Base-by-base conservation (phyloP, 176 grass and related monocot genomes). In the Phoenix roebelenii region DNA sequence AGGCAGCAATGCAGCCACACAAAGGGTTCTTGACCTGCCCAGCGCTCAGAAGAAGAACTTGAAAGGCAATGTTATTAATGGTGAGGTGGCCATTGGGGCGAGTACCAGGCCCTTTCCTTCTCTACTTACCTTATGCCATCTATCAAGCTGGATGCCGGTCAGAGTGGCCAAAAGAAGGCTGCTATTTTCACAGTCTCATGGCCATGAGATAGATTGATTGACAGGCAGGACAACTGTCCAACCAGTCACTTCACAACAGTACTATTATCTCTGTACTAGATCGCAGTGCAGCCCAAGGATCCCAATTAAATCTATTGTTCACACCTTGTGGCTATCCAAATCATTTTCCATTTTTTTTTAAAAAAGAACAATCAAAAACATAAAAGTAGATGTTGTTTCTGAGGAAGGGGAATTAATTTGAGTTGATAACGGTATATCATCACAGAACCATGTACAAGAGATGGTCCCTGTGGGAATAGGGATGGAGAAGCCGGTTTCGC, bases 161-260 rank as follows among this genome's bases (percentile, higher is more conserved):
- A 64, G 65, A 72, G 52, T 19, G 70, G 74, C 56, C 28, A 65
- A 83, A 83, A 80, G 51, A 79, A 80, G 67, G 61, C 74, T 67
- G 75, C 72, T 67, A 60, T 73, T 55, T 66, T 53, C 77, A 60
- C 71, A 61, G 73, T 66, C 65, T 73, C 44, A 79, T 79, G 72
- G 67, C 70, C 48, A 55, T 57, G 22, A n/a, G 63, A 51, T 55
- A 28, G 64, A 52, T 54, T 64, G 75, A 74, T 75, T 72, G 74
- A 67, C 55, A 72, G 23, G 57, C 61, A 77, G 61, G 61, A 81
- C 85, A 60, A 71, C 73, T 84, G 73, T 77, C 60, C 64, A 71
- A 84, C 74, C 71, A 73, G 78, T 67, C 82, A 70, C 71, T 82
- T 89, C 64, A 51, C 62, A 58, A 62, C 69, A 67, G 57, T 76